These are phyloP conservation scores for Adansonia digitata DNA, from an alignment of 345 rosid species.

Conservation along the genomic window DNA sequence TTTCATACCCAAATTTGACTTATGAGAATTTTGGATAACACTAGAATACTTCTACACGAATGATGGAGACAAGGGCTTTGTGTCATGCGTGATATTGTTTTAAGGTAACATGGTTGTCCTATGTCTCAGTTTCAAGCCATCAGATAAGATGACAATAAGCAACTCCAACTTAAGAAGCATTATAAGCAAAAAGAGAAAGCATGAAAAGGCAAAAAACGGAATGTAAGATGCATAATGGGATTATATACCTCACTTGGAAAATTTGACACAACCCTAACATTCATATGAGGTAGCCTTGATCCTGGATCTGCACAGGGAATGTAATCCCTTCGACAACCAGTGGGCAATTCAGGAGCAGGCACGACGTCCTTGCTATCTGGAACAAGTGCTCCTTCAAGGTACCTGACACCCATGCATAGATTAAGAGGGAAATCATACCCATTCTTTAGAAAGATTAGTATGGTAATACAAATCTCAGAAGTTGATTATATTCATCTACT, in stretches of 20 bases:
- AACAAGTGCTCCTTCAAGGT: constrained; percentile 71
- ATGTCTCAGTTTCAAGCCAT: neutral
- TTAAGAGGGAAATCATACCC: neutral
- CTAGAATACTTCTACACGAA: neutral
- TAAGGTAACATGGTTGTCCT: neutral
- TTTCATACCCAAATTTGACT: neutral
- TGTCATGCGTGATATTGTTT: neutral
- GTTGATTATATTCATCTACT: neutral
- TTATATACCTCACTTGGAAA: constrained; percentile 34
- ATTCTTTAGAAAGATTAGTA: neutral
- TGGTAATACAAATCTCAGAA: neutral
- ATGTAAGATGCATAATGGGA: neutral
- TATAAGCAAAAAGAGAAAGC: neutral
- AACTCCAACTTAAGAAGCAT: neutral
- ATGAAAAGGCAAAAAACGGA: neutral
- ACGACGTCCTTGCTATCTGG: constrained; percentile 36
- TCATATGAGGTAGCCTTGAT: constrained; percentile 79
- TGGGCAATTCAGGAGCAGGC: constrained; percentile 36
- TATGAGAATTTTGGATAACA: neutral
- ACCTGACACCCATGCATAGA: constrained; percentile 37
- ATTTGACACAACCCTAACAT: constrained; percentile 45
- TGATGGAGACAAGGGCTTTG: neutral
- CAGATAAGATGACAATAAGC: neutral
- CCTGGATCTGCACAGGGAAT: constrained; percentile 83
- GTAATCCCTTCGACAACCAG: constrained; percentile 76